Evolutionary conservation across 352 stramenopile species (phyloP), one percentile per base, ranked within the genome.

Genomic region (Phytophthora podocarpi): DNA sequence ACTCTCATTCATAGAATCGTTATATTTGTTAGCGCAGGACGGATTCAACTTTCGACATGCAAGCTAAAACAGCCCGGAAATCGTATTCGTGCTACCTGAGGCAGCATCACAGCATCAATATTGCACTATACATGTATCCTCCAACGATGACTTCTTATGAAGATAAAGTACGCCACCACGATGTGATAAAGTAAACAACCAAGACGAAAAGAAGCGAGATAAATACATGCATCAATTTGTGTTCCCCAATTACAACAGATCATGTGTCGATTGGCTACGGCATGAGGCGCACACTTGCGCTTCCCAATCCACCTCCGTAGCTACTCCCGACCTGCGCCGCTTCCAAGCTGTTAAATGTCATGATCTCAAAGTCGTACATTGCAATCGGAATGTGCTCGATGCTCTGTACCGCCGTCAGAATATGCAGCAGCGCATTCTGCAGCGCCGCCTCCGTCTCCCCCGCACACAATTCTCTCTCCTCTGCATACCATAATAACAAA

Each of bases 291-390:
- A 85, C 73, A 53, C 70, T 80, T 2, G 46, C 57, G 28, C 63
- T 73, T 26, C 70, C 60, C 46, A 76, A 56, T 1, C 74, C 53
- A 0, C 61, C 63, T 1, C 54, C 64, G 50, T 87, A 85, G 24
- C 47, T 69, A 50, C 67, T 70, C 9, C 76, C 74, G 40, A 49
- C 68, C 28, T 85, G 79, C 35, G 80, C 75, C 2, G 67, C 74
- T 31, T 89, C 79, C 43, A 85, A 53, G 42, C 64, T 87, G 8
- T 54, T 72, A 27, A 67, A 85, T n/a, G 71, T 73, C n/a, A 45
- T 64, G 53, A 89, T 89, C 60, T 95, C 83, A 63, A 92, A 95
- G 65, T 95, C 78, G 66, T 95, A 95, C 78, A 92, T 95, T 24
- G 72, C 80, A 57, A 72, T 82, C 3, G 85, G 81, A 35, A 95